Percentiles rank a stretch among this genome's conserved stretches.
These are phyloP conservation scores for Populus hybrid DNA, from an alignment of 441 rosid genomes.

Conservation along the genomic window DNA sequence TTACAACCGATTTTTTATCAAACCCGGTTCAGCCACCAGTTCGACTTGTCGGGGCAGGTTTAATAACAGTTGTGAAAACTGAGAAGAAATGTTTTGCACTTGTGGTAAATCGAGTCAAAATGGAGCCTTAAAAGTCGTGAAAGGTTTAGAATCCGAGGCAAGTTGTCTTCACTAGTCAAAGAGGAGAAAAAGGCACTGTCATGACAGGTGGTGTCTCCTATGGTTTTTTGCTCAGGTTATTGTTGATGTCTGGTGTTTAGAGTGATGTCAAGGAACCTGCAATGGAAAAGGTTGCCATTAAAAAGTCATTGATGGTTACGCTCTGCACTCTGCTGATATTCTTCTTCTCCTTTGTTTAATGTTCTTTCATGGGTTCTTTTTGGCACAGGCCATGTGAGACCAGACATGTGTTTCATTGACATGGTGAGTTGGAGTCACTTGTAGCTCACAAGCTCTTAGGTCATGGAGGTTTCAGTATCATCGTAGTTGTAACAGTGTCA, in stretches of 20 bases:
- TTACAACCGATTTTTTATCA: no score
- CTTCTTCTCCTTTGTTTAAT: neutral
- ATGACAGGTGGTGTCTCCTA: neutral
- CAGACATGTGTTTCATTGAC: neutral
- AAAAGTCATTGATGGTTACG: neutral
- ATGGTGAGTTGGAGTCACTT: neutral
- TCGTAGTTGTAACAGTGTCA: no score
- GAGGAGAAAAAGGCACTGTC: neutral
- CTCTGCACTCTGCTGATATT: neutral
- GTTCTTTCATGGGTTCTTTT: neutral
- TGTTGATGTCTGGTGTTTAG: neutral
- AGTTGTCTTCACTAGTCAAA: neutral
- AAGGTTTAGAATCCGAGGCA: constrained; percentile 4
- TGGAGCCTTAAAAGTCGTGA: neutral
- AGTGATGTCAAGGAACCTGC: constrained; percentile 11
- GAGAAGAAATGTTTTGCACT: no score
- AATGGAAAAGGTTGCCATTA: neutral
- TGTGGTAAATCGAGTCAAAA: neutral
- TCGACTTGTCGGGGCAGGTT: no score
- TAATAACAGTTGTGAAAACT: no score
- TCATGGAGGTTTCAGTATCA: neutral
- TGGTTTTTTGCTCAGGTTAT: neutral
- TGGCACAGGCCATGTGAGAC: neutral
- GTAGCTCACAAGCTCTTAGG: neutral
- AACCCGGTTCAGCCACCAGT: no score